Evolutionary conservation across 2,329 filamentous ascomycete genomes (phyloP).

Genomic region (Stemphylium vesicarium): DNA sequence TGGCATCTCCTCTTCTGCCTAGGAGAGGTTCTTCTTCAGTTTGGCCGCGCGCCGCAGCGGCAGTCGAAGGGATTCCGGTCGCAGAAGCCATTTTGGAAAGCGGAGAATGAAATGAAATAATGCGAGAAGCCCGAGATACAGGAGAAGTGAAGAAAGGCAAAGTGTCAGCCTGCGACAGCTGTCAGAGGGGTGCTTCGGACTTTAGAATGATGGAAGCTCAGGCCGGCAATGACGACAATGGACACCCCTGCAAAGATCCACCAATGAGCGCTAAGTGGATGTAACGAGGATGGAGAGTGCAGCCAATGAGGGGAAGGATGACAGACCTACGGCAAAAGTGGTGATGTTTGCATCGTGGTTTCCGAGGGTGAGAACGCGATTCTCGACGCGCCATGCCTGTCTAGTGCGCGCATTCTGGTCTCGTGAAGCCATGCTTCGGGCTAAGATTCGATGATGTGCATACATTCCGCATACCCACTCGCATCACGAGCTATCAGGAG

Average conservation of each 20-base stretch:
- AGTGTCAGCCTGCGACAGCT: background rate
- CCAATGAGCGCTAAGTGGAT: conserved; percentile 22
- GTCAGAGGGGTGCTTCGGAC: conserved; percentile 18
- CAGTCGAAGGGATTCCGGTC: conserved; percentile 67
- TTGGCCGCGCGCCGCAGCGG: conserved; percentile 42
- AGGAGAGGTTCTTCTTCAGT: conserved; percentile 74
- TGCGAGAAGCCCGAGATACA: background rate
- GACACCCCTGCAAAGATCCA: conserved; percentile 14
- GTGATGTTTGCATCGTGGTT: conserved; percentile 19
- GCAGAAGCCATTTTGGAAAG: conserved; percentile 68
- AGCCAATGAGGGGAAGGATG: conserved; percentile 13
- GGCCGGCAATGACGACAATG: conserved; percentile 26
- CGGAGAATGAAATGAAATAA: background rate
- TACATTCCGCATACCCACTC: background rate
- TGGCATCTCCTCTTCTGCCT: conserved; percentile 73
- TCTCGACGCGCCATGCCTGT: conserved; percentile 3
- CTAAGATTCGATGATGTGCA: background rate
- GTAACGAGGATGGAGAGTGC: background rate
- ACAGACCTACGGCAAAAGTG: conserved; percentile 6
- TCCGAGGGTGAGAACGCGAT: background rate
- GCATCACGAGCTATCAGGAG: no score
- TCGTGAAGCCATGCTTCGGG: background rate
- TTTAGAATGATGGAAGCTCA: conserved; percentile 21
- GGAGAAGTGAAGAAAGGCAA: background rate
- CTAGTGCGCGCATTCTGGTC: conserved; percentile 1